Conservation (phyloP, 225 moss, liverwort and hornwort genomes). For the Pseudisothecium myosuroides region DNA sequence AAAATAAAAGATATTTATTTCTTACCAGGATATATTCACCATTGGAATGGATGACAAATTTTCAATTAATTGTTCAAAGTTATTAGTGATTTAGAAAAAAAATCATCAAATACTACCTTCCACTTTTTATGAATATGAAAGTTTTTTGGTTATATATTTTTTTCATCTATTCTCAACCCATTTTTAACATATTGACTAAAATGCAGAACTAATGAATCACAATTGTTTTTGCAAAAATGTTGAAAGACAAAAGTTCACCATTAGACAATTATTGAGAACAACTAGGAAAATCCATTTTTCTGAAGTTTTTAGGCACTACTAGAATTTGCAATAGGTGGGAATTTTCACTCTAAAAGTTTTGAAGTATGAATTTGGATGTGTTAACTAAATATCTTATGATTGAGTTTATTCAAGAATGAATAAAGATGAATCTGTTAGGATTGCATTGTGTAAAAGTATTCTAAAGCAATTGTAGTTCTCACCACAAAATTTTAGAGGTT, state of each 20-base stretch:
- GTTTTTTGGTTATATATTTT: neutral
- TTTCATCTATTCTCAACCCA: neutral
- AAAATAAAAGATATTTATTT: neutral
- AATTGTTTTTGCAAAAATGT: neutral
- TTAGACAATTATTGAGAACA: neutral
- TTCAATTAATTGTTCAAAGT: neutral
- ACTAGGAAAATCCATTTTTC: neutral
- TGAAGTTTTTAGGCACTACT: neutral
- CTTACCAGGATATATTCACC: too few relatives aligned
- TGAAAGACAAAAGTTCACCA: neutral
- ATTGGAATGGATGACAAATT: neutral
- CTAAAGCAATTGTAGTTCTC: neutral
- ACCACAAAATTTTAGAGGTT: neutral
- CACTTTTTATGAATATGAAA: too few relatives aligned
- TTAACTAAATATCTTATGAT: neutral
- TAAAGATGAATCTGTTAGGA: neutral
- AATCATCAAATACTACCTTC: neutral
- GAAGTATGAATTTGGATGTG: neutral
- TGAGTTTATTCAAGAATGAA: neutral
- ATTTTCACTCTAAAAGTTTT: neutral
- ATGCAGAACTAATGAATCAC: fast-evolving
- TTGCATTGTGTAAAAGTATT: neutral
- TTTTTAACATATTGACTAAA: neutral
- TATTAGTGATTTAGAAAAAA: fast-evolving
- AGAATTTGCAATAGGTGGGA: neutral